Evolutionary conservation across 768 basidiomycete genomes (phyloP).

Genomic region (Lentinula lateritia): DNA sequence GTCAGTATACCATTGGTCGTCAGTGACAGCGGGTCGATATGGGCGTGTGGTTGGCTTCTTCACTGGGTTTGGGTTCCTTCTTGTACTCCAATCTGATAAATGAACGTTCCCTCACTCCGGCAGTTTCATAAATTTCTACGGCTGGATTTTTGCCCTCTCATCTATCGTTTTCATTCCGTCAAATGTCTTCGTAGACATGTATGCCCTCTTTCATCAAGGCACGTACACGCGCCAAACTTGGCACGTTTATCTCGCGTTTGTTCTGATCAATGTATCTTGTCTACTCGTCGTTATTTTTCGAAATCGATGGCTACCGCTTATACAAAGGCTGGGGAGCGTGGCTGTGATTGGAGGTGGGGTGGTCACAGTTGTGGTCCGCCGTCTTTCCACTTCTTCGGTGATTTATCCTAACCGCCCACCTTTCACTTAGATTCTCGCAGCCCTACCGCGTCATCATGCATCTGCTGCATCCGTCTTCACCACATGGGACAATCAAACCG

Average conservation of each 20-base stretch:
- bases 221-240: constrained; percentile 8
- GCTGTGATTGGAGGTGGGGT: constrained; percentile 11
- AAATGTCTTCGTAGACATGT: constrained; percentile 12
- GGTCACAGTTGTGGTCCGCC: constrained; percentile 9
- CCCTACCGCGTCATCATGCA: constrained; percentile 8
- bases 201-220: constrained; percentile 13
- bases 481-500: constrained; percentile 11
- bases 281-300: constrained; percentile 9
- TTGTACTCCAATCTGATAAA: neutral
- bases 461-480: constrained; percentile 11
- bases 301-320: constrained; percentile 10
- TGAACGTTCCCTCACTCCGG: neutral
- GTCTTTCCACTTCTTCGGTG: neutral
- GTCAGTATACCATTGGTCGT: constrained; percentile 13
- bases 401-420: neutral
- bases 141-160: constrained; percentile 12
- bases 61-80: constrained; percentile 5
- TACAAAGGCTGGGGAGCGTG: constrained; percentile 11
- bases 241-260: constrained; percentile 11
- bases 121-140: constrained; percentile 13
- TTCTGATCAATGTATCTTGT: constrained; percentile 10
- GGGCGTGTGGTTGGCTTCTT: constrained; percentile 11
- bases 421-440: constrained; percentile 8
- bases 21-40: constrained; percentile 10
- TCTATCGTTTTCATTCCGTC: constrained; percentile 10